Evolutionary conservation across 2,329 filamentous ascomycete genomes (phyloP), one percentile per base, ranked within the genome.

Genomic region (Zymoseptoria passerinii): DNA sequence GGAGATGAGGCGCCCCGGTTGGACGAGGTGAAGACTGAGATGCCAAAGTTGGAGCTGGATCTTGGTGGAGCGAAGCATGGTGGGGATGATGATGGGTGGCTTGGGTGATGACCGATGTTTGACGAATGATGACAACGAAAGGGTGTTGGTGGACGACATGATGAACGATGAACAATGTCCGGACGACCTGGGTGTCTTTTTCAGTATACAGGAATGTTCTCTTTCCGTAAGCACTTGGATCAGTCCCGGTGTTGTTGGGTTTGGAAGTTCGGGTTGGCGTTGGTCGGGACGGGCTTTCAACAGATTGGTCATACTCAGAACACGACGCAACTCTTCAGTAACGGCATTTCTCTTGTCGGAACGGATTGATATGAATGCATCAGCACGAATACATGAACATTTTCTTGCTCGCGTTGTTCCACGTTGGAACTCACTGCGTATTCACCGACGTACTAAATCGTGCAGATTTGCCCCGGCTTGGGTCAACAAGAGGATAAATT

Each of bases 31-130:
- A 58, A 58, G 1, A 48, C 62, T 27, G 60, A 58, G 19, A 48
- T 62, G 7, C 68, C 68, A 5, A 66, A 61, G 52, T 50, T 70
- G 56, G 64, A 68, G 23, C 54, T 66, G 16, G 62, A 65, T 56
- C 50, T 70, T 28, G 60, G 48, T 50, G 60, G 51, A 35, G 54
- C 55, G 52, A 59, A 57, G 48, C 50, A 57, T 8, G 50, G 62
- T 53, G 60, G 59, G 53, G 60, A 66, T 59, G 68, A 70, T 58
- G 65, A 68, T 56, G 68, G 68, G 57, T 71, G 68, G 68, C 62
- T 71, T 55, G 68, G 67, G 52, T 70, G 65, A 69, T 27, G 49
- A 27, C 28, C 28, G n/a, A 27, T n/a, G 35, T 44, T 44, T 13
- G 13, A 44, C n/a, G 35, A 44, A n/a, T 44, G 5, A 44, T 13